phyloP scores from a whole-genome alignment of 441 rosid species.

The Raphanus hybrid region DNA sequence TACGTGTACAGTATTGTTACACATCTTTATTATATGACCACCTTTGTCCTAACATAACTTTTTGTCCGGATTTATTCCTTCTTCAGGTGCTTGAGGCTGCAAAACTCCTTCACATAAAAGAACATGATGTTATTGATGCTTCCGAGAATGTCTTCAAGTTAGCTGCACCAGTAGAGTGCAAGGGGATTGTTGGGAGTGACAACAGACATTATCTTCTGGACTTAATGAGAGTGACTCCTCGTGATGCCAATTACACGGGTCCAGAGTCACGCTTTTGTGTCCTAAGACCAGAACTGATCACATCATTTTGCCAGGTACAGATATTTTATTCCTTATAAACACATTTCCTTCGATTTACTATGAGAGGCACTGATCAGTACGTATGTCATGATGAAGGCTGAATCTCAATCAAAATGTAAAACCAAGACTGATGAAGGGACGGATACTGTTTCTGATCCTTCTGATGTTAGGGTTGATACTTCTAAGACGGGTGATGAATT shows the following conservation, averaged over 20 bases:
- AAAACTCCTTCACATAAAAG: constrained; percentile 92
- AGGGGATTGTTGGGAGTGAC: constrained; percentile 99
- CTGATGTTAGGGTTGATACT: constrained; percentile 49
- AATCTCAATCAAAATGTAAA: constrained; percentile 52
- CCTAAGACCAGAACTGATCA: constrained; percentile 90
- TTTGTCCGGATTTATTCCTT: constrained; percentile 9
- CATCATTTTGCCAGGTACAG: constrained; percentile 92
- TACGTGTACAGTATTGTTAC: background rate
- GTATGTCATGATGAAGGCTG: constrained; percentile 54
- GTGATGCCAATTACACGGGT: constrained; percentile 97
- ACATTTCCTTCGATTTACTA: constrained; percentile 25
- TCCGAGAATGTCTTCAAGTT: constrained; percentile 81
- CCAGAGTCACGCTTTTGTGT: constrained; percentile 96
- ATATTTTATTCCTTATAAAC: constrained; percentile 9
- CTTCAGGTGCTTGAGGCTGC: constrained; percentile 93
- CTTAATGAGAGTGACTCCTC: constrained; percentile 99
- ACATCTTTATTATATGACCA: background rate
- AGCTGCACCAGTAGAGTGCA: constrained; percentile 99
- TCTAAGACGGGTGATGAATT: constrained; percentile 47
- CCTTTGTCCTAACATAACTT: background rate
- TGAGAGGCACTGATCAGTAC: constrained; percentile 23
- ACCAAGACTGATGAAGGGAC: constrained; percentile 53
- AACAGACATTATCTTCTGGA: constrained; percentile 99
- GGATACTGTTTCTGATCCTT: constrained; percentile 45
- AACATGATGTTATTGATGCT: constrained; percentile 89